Conservation (phyloP, 1,139 yeast species). For the Saccharomyces hybrid region DNA sequence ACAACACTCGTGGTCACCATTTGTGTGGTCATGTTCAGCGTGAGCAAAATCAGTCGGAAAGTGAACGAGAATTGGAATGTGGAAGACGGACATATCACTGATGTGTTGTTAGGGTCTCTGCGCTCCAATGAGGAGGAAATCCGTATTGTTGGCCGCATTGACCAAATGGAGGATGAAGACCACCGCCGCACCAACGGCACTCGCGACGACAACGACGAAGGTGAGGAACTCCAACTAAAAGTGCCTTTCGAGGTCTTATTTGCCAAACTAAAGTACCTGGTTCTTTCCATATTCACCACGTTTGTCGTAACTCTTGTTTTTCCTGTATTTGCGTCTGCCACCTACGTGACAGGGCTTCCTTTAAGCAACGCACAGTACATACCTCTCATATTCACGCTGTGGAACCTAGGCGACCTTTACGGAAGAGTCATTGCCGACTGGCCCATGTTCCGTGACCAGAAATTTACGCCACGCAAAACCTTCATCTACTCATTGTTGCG, state of each 20-base stretch:
- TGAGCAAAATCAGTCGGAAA: constrained; percentile 15
- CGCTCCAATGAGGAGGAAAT: neutral
- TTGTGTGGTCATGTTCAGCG: constrained; percentile 38
- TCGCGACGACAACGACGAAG: constrained; percentile 2
- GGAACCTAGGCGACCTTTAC: constrained; percentile 84
- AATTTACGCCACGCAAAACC: constrained; percentile 30
- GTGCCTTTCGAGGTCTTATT: constrained; percentile 40
- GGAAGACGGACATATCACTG: neutral
- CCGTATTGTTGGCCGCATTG: neutral
- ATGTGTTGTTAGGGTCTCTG: neutral
- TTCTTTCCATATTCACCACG: constrained; percentile 61
- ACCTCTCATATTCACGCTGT: constrained; percentile 69
- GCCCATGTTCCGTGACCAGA: constrained; percentile 16
- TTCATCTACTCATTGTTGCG: constrained; percentile 50
- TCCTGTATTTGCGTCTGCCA: constrained; percentile 82
- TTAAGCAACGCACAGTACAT: constrained; percentile 43
- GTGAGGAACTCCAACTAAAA: constrained; percentile 4
- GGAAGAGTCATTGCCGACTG: constrained; percentile 69
- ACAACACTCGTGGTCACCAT: constrained; percentile 54
- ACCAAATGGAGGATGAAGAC: neutral
- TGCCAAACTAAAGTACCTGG: constrained; percentile 54
- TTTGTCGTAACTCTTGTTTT: constrained; percentile 73
- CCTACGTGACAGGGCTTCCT: constrained; percentile 38
- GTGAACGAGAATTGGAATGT: constrained; percentile 3
- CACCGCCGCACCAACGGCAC: neutral